These are phyloP conservation scores for Aspergillus glaucus DNA, from an alignment of 2,329 filamentous ascomycete genomes.

Conservation along the genomic window DNA sequence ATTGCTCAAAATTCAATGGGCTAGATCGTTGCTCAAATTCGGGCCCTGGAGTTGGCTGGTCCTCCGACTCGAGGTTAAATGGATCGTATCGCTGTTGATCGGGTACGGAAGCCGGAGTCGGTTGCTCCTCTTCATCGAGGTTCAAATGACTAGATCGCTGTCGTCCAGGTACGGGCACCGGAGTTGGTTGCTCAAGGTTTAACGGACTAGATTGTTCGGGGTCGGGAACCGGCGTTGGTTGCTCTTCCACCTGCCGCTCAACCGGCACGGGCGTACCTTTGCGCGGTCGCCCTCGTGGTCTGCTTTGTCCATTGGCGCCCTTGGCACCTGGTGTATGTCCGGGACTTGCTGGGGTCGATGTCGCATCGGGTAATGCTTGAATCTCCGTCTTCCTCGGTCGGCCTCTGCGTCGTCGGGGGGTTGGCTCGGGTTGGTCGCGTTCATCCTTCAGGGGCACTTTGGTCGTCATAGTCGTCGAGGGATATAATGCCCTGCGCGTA, in stretches of 20 bases:
- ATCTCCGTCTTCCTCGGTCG: conserved; percentile 39
- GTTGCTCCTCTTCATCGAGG: conserved; percentile 11
- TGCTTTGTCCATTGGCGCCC: conserved; percentile 24
- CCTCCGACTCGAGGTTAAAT: neutral
- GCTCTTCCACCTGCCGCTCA: conserved; percentile 7
- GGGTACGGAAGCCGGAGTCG: neutral
- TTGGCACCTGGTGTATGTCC: conserved; percentile 27
- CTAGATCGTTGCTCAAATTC: conserved; percentile 10
- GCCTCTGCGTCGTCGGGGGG: conserved; percentile 37
- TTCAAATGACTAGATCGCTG: no score
- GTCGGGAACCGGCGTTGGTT: neutral
- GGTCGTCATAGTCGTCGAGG: conserved; percentile 28
- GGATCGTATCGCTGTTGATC: no score
- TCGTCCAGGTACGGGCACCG: neutral
- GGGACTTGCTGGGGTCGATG: conserved; percentile 26
- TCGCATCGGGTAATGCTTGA: conserved; percentile 22
- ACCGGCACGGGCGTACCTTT: conserved; percentile 24
- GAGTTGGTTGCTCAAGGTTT: neutral
- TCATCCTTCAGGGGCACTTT: conserved; percentile 39
- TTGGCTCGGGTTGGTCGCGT: conserved; percentile 23
- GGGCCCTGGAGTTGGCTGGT: conserved; percentile 7
- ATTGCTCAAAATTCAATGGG: conserved; percentile 15
- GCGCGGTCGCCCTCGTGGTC: conserved; percentile 32
- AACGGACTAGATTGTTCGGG: neutral
- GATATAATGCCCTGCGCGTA: conserved; percentile 25